Base-by-base conservation (phyloP, 495 filamentous ascomycete genomes). In the Neurospora tetrasperma region DNA sequence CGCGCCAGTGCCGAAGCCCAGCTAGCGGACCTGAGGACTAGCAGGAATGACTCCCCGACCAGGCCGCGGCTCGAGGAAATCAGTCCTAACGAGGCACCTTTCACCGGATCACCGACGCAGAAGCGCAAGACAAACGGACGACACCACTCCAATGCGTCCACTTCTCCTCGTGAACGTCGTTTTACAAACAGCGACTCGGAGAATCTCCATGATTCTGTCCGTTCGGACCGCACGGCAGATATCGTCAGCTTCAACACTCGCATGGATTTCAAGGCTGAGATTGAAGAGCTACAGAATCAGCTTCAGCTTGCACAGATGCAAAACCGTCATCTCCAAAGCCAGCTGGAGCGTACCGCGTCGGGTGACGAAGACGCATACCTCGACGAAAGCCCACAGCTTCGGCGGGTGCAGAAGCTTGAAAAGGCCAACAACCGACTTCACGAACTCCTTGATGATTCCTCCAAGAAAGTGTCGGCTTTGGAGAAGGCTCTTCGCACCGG, bases 271-370 rank as follows among this genome's bases (percentile, higher is more conserved):
- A 94, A 93, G 43, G 89, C 93, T 12, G 95, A 99, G 78, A 84
- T 98, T 10, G 96, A 99, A 78, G 89, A 96, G 81, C 85, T 97
- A 66, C 96, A 98, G 78, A 98, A 96, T 79, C 94, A 97, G 80
- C 88, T 99, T 66, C 95, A 99, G 77, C 88, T 98, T 83, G 91
- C 92, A 9, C 91, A 98, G 81, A 97, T 99, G 93, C 92, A 95
- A 75, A 97, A 97, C 82, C 90, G 92, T 43, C 95, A 99, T 79
- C 88, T 99, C 18, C 93, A 97, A 77, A 94, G 89, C 79, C 94
- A 97, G 78, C 83, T 98, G 72, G 90, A 93, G 62, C 88, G 91
- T 38, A 82, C 78, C 1, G 82, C 84, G 3, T 87, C 86, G 0
- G 88, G 89, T 2, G 54, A 59, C 10, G 89, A 89, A n/a, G 89